Evolutionary conservation across 176 grass and related monocot species (phyloP).

Genomic region (Hyparrhenia diplandra): DNA sequence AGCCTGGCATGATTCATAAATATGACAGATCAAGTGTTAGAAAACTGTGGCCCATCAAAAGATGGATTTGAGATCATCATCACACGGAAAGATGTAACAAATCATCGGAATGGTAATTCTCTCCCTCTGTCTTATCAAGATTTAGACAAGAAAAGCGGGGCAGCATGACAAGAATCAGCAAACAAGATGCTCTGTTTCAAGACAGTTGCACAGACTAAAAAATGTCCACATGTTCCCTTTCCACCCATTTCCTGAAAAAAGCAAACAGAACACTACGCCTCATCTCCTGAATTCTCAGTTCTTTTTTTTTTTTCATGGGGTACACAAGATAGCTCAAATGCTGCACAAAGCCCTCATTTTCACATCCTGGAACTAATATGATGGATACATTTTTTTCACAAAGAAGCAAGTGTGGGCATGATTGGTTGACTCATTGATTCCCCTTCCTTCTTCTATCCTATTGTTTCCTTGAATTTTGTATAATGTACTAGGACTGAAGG

Average conservation of each 20-base stretch:
- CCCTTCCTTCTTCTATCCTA: too few relatives aligned
- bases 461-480: too few relatives aligned
- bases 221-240: neutral
- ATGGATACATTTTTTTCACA: too few relatives aligned
- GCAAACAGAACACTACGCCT: neutral
- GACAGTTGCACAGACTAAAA: neutral
- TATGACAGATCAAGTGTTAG: neutral
- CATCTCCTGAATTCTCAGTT: neutral
- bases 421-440: too few relatives aligned
- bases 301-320: too few relatives aligned
- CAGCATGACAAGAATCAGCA: neutral
- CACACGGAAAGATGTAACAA: too few relatives aligned
- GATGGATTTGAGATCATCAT: neutral
- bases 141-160: neutral
- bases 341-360: too few relatives aligned
- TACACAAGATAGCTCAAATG: too few relatives aligned
- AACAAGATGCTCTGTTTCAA: neutral
- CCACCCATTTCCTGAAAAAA: neutral
- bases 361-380: too few relatives aligned
- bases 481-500: too few relatives aligned
- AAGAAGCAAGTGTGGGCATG: too few relatives aligned
- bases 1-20: neutral
- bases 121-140: neutral
- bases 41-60: neutral
- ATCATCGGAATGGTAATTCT: too few relatives aligned